These are phyloP conservation scores for Suhomyces canberraensis DNA, from an alignment of 805 yeast species.

Conservation along the genomic window DNA sequence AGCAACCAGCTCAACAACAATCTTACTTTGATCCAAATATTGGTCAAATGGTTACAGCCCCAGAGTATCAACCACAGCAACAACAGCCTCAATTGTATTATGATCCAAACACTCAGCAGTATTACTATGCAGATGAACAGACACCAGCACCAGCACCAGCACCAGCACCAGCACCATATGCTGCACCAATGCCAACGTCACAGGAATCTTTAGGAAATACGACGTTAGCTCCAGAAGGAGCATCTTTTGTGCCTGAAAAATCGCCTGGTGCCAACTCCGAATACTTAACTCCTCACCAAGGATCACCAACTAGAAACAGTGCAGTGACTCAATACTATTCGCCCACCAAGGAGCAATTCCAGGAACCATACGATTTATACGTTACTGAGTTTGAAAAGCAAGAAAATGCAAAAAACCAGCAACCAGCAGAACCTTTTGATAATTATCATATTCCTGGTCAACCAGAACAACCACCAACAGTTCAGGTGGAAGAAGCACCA, in stretches of 20 bases:
- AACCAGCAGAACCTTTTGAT: conserved; percentile 24
- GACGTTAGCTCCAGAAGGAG: background rate
- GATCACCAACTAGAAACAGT: background rate
- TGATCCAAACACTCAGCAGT: background rate
- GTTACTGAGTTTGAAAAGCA: conserved; percentile 18
- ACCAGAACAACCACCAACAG: background rate
- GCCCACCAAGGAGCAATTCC: conserved; percentile 6
- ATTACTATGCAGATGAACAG: background rate
- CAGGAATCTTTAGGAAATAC: background rate
- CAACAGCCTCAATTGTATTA: no score
- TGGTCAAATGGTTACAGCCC: no score
- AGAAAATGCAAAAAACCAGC: conserved; percentile 5
- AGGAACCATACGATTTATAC: conserved; percentile 27
- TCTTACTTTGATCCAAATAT: background rate
- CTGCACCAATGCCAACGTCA: background rate
- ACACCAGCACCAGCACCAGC: background rate
- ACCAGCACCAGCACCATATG: background rate
- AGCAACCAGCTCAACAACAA: background rate
- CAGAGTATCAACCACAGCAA: no score
- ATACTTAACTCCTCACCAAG: conserved; percentile 1
- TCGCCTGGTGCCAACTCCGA: background rate
- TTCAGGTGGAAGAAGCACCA: background rate
- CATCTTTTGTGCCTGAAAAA: background rate
- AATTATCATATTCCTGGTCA: conserved; percentile 15
- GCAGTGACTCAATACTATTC: background rate